Percentiles rank a stretch among this genome's conserved stretches.
Conservation (phyloP, 225 moss, liverwort and hornwort species). For the Climacium dendroides region DNA sequence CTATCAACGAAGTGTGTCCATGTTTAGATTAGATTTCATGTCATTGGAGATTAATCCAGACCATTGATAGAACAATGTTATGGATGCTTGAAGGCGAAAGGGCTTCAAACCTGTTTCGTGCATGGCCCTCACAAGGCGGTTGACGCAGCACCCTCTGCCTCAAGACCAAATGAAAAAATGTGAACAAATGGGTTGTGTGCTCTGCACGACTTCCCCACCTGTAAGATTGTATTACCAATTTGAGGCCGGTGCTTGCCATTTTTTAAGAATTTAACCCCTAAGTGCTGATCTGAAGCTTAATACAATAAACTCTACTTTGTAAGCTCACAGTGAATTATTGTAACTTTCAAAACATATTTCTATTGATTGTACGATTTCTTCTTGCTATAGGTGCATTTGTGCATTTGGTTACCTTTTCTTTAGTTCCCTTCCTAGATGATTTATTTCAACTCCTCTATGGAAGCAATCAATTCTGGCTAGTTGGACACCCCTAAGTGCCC, state of each 20-base stretch:
- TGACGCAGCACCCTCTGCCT: conserved; percentile 29
- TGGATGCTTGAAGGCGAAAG: conserved; percentile 25
- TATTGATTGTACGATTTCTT: not conserved
- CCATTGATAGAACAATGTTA: not conserved
- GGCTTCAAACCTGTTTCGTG: conserved; percentile 36
- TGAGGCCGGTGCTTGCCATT: not conserved
- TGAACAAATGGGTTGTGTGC: conserved; percentile 7
- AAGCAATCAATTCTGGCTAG: not conserved
- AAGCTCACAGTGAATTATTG: not conserved
- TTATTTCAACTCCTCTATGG: not conserved
- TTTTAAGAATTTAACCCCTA: not conserved
- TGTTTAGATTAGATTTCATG: not conserved
- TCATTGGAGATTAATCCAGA: not conserved
- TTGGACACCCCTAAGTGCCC: not conserved
- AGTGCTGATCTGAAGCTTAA: not conserved
- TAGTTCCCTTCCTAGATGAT: not conserved
- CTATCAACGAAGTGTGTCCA: not conserved
- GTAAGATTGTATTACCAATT: conserved; percentile 1
- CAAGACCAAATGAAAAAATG: conserved; percentile 16
- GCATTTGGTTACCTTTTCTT: not conserved
- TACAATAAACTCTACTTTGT: not conserved
- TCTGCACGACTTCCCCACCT: not conserved
- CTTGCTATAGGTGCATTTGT: not conserved
- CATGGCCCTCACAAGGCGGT: conserved; percentile 23
- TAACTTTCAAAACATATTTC: not conserved